Evolutionary conservation across 768 basidiomycete genomes (phyloP).

Genomic region (Lenzites betulinus): DNA sequence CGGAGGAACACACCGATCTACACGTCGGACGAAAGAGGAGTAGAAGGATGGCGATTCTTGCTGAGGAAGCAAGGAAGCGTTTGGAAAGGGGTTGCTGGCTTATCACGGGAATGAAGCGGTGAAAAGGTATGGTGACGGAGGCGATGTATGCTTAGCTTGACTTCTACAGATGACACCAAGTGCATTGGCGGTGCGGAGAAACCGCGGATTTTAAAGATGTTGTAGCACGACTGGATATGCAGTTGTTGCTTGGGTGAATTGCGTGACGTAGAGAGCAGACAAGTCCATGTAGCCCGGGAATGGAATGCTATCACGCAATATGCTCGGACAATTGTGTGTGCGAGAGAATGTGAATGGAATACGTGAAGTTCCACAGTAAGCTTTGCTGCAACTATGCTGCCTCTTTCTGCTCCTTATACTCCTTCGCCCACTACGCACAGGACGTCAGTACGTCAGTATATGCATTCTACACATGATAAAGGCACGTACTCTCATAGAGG

Average conservation of each 20-base stretch:
- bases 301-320: neutral
- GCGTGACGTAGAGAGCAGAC: neutral
- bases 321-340: neutral
- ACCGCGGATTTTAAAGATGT: neutral
- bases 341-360: neutral
- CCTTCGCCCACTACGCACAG: slow-evolving; percentile 48
- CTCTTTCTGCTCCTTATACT: slow-evolving; percentile 42
- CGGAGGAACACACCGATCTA: neutral
- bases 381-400: neutral
- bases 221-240: neutral
- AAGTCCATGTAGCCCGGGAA: neutral
- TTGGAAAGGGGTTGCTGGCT: neutral
- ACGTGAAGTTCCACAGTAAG: neutral
- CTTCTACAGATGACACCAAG: no score
- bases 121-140: neutral
- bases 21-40: neutral
- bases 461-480: neutral
- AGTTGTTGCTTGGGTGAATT: no score
- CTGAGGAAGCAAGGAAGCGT: neutral
- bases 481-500: slow-evolving; percentile 70
- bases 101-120: slow-evolving; percentile 6
- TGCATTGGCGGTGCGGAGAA: neutral
- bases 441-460: neutral
- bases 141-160: neutral
- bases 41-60: neutral